phyloP scores from a whole-genome alignment of 306 rosid species.

The Sicyos baderoa region DNA sequence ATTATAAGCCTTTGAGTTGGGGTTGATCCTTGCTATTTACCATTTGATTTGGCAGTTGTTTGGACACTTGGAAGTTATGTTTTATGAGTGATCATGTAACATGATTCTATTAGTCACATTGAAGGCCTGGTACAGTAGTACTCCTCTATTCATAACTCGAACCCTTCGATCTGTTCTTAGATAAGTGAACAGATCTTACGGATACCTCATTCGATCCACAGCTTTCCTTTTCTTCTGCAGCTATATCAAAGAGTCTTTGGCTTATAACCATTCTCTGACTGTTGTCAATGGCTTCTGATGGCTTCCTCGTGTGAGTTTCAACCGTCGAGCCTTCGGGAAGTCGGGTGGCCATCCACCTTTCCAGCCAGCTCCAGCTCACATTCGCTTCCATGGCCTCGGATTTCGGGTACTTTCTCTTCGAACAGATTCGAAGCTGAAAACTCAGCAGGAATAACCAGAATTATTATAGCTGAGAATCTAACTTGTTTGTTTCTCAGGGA shows the following conservation, averaged over 20 bases:
- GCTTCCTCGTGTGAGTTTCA: constrained; percentile 42
- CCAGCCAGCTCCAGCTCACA: constrained; percentile 97
- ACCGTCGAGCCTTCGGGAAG: constrained; percentile 46
- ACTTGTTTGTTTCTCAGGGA: background rate
- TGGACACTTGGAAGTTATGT: too few species aligned
- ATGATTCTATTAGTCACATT: background rate
- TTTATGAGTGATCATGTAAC: background rate
- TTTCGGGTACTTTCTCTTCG: constrained; percentile 48
- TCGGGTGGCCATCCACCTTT: constrained; percentile 97
- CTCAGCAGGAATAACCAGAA: background rate
- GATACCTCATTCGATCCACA: constrained; percentile 85
- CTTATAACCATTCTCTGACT: constrained; percentile 27
- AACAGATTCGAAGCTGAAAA: constrained; percentile 61
- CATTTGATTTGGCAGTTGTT: too few species aligned
- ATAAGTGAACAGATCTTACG: constrained; percentile 41
- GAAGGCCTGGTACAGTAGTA: constrained; percentile 34
- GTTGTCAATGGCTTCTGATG: constrained; percentile 29
- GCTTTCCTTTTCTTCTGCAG: constrained; percentile 78
- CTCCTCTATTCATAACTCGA: constrained; percentile 44
- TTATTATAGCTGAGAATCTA: background rate
- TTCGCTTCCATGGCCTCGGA: constrained; percentile 41
- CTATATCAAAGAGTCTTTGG: constrained; percentile 39
- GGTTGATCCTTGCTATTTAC: too few species aligned
- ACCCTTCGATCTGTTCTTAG: constrained; percentile 34
- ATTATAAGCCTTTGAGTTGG: too few species aligned